Evolutionary conservation across 2,329 filamentous ascomycete genomes (phyloP).

Genomic region (Stenocarpella maydis): DNA sequence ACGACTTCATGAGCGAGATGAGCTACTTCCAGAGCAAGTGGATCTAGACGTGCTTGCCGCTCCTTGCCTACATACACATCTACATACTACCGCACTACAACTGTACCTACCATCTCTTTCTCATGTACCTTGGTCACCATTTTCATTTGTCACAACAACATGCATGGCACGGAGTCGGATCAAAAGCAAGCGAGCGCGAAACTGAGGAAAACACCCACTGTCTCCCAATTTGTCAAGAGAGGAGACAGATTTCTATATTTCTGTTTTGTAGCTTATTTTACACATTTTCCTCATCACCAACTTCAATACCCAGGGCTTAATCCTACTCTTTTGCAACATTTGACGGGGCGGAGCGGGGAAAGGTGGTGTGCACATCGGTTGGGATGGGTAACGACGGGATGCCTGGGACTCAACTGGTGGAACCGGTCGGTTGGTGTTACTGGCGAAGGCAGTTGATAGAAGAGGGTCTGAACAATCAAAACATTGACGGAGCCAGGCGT

Average conservation of each 20-base stretch:
- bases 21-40: slow-evolving; percentile 23
- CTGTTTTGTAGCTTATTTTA: neutral
- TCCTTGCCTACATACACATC: neutral
- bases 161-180: slow-evolving; percentile 28
- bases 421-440: neutral
- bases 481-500: neutral
- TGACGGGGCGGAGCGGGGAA: neutral
- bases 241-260: neutral
- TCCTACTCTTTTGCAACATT: neutral
- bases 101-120: neutral
- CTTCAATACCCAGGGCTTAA: slow-evolving; percentile 19
- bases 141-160: slow-evolving; percentile 18
- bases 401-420: neutral
- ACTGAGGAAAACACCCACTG: slow-evolving; percentile 9
- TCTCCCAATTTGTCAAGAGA: slow-evolving; percentile 12
- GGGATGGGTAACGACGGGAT: neutral
- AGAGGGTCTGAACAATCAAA: slow-evolving; percentile 12
- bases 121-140: neutral
- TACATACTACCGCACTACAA: neutral
- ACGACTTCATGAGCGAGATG: slow-evolving; percentile 48
- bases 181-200: slow-evolving; percentile 23
- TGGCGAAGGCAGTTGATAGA: slow-evolving; percentile 2
- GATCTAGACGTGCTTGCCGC: neutral
- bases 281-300: neutral
- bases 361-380: neutral